These are phyloP conservation scores for Halocafeteria seosinensis DNA, from an alignment of 108 stramenopile species.

Conservation along the genomic window DNA sequence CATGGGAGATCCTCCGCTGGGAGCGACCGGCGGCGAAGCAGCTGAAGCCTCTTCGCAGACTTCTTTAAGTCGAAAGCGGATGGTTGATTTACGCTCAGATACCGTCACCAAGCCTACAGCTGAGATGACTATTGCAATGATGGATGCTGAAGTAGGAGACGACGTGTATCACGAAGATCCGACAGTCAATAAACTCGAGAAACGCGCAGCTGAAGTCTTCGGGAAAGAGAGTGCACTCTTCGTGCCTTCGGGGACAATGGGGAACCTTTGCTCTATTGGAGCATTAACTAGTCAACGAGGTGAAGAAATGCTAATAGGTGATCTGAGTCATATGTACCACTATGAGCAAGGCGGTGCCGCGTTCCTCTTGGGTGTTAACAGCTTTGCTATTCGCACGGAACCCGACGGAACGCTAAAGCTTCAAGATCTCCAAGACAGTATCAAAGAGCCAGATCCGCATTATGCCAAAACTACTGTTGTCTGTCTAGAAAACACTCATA, in stretches of 20 bases:
- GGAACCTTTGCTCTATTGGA: conserved; percentile 68
- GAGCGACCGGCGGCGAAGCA: too few relatives aligned
- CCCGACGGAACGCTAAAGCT: conserved; percentile 45
- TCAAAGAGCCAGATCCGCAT: conserved; percentile 68
- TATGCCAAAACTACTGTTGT: conserved; percentile 61
- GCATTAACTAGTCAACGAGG: conserved; percentile 52
- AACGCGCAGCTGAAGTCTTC: conserved; percentile 56
- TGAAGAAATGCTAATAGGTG: conserved; percentile 33
- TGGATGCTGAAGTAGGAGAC: conserved; percentile 62
- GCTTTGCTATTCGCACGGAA: conserved; percentile 50
- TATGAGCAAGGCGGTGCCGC: conserved; percentile 43
- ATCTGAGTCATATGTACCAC: conserved; percentile 27
- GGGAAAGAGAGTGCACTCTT: conserved; percentile 75
- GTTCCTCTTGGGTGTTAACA: conserved; percentile 52
- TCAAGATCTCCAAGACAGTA: conserved; percentile 30
- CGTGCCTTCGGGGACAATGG: conserved; percentile 88
- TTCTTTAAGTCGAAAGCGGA: too few relatives aligned
- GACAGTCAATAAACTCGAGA: conserved; percentile 60
- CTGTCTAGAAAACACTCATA: conserved; percentile 85
- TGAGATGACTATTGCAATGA: conserved; percentile 45
- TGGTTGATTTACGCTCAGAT: conserved; percentile 74
- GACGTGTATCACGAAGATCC: conserved; percentile 93
- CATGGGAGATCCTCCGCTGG: too few relatives aligned
- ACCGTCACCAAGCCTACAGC: conserved; percentile 76
- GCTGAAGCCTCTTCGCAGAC: too few relatives aligned